Conservation (phyloP, 352 stramenopile genomes). For the Globisporangium viniferum region DNA sequence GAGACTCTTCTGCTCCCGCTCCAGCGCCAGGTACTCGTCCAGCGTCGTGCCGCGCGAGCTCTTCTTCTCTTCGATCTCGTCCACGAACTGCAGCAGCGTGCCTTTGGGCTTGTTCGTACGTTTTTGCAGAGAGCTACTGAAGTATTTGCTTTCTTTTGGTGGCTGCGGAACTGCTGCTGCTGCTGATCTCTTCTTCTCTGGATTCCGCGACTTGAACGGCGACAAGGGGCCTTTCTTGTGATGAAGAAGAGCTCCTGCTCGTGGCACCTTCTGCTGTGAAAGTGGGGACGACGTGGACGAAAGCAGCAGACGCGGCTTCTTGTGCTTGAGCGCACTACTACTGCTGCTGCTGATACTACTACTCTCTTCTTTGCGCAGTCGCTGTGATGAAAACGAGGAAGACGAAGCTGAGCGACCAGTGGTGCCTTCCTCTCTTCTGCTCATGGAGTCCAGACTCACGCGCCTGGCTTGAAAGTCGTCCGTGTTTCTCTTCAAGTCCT, state of each 20-base stretch:
- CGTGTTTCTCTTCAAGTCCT: background rate
- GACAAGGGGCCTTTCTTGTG: background rate
- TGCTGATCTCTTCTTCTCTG: background rate
- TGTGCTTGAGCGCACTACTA: slow-evolving; percentile 3
- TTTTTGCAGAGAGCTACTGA: background rate
- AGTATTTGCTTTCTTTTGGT: slow-evolving; percentile 5
- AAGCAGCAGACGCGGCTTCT: slow-evolving; percentile 7
- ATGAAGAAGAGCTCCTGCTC: slow-evolving; percentile 1
- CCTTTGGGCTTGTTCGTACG: background rate
- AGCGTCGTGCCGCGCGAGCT: slow-evolving; percentile 14
- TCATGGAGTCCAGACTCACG: slow-evolving; percentile 10
- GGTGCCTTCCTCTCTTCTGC: background rate
- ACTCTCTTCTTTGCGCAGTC: background rate
- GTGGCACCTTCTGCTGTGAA: background rate
- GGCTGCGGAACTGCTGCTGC: background rate
- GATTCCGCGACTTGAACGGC: background rate
- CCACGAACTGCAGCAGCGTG: slow-evolving; percentile 23
- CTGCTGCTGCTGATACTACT: too few species aligned
- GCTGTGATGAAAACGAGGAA: background rate
- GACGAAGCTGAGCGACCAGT: background rate
- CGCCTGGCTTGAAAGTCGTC: slow-evolving; percentile 5
- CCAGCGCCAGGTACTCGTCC: slow-evolving; percentile 31
- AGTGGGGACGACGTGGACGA: background rate
- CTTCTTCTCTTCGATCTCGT: slow-evolving; percentile 32
- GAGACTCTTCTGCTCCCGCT: slow-evolving; percentile 21